A percentile compares a stretch with the other conserved stretches of the same genome.
These are phyloP conservation scores for Phaeoacremonium minimum DNA, from an alignment of 2,329 filamentous ascomycete species.

Conservation along the genomic window DNA sequence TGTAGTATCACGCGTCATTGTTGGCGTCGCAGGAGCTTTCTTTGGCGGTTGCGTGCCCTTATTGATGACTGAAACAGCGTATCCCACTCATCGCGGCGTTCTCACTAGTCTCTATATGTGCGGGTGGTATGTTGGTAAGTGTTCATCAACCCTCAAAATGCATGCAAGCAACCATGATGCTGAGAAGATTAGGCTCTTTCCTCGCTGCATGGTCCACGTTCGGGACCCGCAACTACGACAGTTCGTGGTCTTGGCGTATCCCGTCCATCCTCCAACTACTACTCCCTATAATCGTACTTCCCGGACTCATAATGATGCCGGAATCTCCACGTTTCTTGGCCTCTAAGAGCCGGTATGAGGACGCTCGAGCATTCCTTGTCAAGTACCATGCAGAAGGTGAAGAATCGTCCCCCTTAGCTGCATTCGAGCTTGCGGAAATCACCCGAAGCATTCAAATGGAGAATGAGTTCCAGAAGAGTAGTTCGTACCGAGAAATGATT, in stretches of 20 bases:
- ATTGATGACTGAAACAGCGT: conserved; percentile 1
- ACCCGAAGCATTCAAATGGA: conserved; percentile 1
- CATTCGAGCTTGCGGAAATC: conserved; percentile 6
- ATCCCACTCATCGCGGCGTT: conserved; percentile 1
- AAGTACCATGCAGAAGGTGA: conserved; percentile 11
- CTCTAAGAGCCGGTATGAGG: conserved; percentile 6
- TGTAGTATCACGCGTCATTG: neutral
- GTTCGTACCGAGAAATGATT: conserved; percentile 8
- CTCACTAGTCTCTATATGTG: conserved; percentile 4
- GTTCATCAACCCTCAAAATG: neutral
- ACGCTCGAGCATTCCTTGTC: conserved; percentile 1
- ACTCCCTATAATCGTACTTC: neutral
- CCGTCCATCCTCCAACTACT: conserved; percentile 1
- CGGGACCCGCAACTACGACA: conserved; percentile 1
- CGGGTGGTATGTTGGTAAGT: conserved; percentile 7
- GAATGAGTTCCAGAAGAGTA: conserved; percentile 1
- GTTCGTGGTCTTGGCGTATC: conserved; percentile 1
- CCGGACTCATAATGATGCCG: conserved; percentile 1
- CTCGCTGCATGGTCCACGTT: conserved; percentile 1
- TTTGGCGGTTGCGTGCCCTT: conserved; percentile 2
- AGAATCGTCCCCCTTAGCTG: conserved; percentile 5
- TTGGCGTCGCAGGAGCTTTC: neutral
- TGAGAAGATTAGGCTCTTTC: conserved; percentile 1
- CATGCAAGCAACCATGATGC: no score
- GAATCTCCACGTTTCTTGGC: conserved; percentile 1